Evolutionary conservation across 2,329 filamentous ascomycete genomes (phyloP).

Genomic region (Elsinoe ampelina): DNA sequence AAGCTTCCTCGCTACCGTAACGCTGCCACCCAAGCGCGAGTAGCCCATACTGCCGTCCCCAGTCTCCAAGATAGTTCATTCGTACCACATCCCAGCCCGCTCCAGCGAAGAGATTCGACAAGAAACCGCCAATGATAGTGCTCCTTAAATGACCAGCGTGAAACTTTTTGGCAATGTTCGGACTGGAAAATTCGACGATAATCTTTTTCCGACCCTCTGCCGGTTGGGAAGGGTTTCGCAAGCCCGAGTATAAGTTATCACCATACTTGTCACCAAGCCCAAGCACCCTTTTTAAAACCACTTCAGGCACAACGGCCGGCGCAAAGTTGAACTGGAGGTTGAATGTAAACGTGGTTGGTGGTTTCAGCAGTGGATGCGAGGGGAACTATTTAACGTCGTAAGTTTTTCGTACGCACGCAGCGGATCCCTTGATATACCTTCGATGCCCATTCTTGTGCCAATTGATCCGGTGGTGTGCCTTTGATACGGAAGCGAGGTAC

Average conservation of each 20-base stretch:
- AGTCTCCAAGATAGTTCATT: conserved; percentile 71
- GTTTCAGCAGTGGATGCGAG: conserved; percentile 62
- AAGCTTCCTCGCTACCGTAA: conserved; percentile 63
- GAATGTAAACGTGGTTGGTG: conserved; percentile 54
- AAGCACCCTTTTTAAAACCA: conserved; percentile 62
- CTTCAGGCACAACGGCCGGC: conserved; percentile 50
- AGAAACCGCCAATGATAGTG: conserved; percentile 66
- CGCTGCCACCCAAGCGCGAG: conserved; percentile 64
- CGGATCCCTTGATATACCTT: conserved; percentile 24
- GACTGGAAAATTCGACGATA: conserved; percentile 74
- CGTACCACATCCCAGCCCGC: conserved; percentile 62
- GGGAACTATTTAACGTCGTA: conserved; percentile 48
- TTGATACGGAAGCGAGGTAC: conserved; percentile 69
- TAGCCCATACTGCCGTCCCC: conserved; percentile 66
- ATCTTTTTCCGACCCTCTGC: conserved; percentile 54
- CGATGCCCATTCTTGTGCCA: conserved; percentile 46
- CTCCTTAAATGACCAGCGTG: conserved; percentile 65
- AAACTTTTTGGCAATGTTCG: conserved; percentile 79
- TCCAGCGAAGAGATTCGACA: conserved; percentile 58
- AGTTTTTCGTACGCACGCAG: neutral
- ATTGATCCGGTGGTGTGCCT: conserved; percentile 49
- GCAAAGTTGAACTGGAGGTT: conserved; percentile 78
- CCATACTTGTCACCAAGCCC: conserved; percentile 54
- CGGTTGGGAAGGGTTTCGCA: conserved; percentile 53
- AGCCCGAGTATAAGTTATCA: conserved; percentile 48